Conservation (phyloP, 495 filamentous ascomycete genomes). For the Hypoxylon trugodes region DNA sequence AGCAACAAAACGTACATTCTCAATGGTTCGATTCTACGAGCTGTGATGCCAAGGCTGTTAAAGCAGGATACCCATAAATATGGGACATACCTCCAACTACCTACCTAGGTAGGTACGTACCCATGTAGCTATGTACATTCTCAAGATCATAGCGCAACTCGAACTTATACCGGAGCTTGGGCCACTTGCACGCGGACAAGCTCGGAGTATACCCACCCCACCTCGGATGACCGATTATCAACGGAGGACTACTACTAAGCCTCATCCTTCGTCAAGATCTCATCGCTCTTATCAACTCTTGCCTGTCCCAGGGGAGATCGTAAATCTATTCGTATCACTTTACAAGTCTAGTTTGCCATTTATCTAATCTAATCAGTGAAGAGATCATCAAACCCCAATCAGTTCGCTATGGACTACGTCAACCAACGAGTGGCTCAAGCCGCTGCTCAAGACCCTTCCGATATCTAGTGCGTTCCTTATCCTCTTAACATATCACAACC, state of each 20-base stretch:
- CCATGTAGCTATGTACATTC: too few relatives aligned
- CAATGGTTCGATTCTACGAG: too few relatives aligned
- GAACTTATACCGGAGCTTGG: slow-evolving; percentile 8
- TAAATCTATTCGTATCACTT: too few relatives aligned
- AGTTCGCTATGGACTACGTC: slow-evolving; percentile 66
- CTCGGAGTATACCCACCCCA: slow-evolving; percentile 10
- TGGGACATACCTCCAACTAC: too few relatives aligned
- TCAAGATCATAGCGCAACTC: too few relatives aligned
- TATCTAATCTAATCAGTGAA: neutral
- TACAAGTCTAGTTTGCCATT: too few relatives aligned
- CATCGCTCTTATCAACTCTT: neutral
- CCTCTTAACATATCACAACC: slow-evolving; percentile 27
- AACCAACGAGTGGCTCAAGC: slow-evolving; percentile 62
- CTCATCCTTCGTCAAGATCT: neutral
- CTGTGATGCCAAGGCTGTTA: too few relatives aligned
- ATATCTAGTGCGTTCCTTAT: slow-evolving; percentile 38
- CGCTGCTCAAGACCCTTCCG: slow-evolving; percentile 46
- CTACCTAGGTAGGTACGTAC: too few relatives aligned
- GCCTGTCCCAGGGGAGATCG: too few relatives aligned
- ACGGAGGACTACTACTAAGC: neutral
- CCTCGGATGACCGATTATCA: neutral
- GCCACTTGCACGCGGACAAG: slow-evolving; percentile 6
- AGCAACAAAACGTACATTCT: too few relatives aligned
- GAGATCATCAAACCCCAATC: neutral
- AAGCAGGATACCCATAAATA: too few relatives aligned